A percentile compares a stretch with the other conserved stretches of the same genome.
phyloP scores from a whole-genome alignment of 192 early-diverging fungal species.

The Blastocladiella britannica region DNA sequence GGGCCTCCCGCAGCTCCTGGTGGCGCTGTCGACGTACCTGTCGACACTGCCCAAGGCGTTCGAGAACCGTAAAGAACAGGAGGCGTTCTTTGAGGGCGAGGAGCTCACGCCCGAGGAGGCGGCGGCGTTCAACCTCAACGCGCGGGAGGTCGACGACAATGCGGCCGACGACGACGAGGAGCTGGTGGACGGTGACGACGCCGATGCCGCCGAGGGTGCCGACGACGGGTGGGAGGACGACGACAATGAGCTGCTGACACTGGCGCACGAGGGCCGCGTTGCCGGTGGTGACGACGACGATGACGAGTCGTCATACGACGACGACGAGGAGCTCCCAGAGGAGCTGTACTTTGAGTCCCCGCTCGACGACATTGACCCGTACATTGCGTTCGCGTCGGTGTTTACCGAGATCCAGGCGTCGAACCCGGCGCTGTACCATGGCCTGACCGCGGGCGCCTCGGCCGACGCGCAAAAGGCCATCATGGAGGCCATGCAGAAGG shows the following conservation, averaged over 20 bases:
- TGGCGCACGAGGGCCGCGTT: conserved; percentile 27
- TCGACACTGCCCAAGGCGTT: conserved; percentile 49
- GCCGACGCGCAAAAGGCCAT: background rate
- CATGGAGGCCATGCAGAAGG: background rate
- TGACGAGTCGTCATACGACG: conserved; percentile 39
- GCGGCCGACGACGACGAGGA: conserved; percentile 3
- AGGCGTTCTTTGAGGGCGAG: background rate
- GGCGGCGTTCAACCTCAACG: background rate
- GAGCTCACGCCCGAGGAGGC: background rate
- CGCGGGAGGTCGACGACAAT: conserved; percentile 1
- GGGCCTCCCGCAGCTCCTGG: conserved; percentile 54
- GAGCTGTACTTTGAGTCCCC: conserved; percentile 58
- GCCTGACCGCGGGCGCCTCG: background rate
- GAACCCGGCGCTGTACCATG: background rate
- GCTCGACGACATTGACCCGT: conserved; percentile 52
- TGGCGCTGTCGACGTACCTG: conserved; percentile 49
- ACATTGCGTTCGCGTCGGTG: conserved; percentile 44
- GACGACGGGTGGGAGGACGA: conserved; percentile 45
- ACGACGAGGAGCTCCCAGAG: conserved; percentile 45
- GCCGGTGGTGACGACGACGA: conserved; percentile 19
- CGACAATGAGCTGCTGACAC: conserved; percentile 33
- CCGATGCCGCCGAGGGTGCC: conserved; percentile 11
- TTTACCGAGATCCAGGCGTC: conserved; percentile 11
- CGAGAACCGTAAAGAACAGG: conserved; percentile 9
- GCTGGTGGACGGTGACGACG: background rate